Evolutionary conservation across 192 early-diverging fungal species (phyloP).

Genomic region (Podila epigama): DNA sequence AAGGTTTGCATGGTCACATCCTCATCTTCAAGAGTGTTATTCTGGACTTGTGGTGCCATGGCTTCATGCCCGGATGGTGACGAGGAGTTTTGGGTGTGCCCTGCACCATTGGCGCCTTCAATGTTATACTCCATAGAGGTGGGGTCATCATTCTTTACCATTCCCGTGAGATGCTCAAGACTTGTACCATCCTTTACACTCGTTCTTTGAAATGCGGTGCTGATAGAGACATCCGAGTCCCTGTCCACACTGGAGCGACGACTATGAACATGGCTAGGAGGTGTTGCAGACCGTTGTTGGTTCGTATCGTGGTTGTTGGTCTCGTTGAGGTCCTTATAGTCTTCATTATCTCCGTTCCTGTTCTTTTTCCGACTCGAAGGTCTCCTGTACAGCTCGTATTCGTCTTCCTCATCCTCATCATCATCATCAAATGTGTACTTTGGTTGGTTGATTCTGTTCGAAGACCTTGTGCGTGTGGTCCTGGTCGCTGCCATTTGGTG

Average conservation of each 20-base stretch:
- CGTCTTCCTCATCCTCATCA: slow-evolving; percentile 33
- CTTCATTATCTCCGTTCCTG: background rate
- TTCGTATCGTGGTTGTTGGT: background rate
- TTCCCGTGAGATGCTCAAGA: background rate
- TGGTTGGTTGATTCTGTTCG: slow-evolving; percentile 29
- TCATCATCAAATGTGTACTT: slow-evolving; percentile 44
- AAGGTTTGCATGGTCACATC: too few relatives aligned
- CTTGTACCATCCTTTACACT: slow-evolving; percentile 9
- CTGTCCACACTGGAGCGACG: slow-evolving; percentile 31
- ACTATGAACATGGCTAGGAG: background rate
- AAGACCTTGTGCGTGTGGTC: slow-evolving; percentile 39
- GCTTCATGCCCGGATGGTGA: too few relatives aligned
- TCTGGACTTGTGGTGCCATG: too few relatives aligned
- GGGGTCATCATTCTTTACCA: slow-evolving; percentile 7
- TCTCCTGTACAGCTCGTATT: slow-evolving; percentile 20
- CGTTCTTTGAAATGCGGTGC: slow-evolving; percentile 24
- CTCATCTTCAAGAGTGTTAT: too few relatives aligned
- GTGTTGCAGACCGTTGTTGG: background rate
- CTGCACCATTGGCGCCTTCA: too few relatives aligned
- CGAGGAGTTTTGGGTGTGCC: too few relatives aligned
- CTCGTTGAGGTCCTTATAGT: background rate
- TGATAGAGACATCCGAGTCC: slow-evolving; percentile 34
- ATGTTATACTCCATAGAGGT: slow-evolving; percentile 1
- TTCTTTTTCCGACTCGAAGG: slow-evolving; percentile 21
- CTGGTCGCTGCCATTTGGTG: slow-evolving; percentile 40